Conservation (phyloP, 352 stramenopile species). For the Phytophthora idaei region DNA sequence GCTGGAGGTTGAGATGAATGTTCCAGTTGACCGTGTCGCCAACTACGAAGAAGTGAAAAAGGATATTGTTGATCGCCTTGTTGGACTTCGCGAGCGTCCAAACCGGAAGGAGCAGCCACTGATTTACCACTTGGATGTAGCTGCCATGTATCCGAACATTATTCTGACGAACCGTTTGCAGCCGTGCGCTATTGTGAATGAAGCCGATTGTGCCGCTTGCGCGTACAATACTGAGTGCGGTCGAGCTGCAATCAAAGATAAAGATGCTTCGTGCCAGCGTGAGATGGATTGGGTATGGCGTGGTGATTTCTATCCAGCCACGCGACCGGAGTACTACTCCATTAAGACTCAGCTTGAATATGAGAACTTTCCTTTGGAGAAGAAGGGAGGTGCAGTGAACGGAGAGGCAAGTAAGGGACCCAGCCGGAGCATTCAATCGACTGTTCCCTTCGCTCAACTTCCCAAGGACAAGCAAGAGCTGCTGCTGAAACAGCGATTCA, state of each 20-base stretch:
- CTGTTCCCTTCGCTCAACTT: constrained; percentile 72
- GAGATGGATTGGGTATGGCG: constrained; percentile 99
- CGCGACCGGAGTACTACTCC: constrained; percentile 94
- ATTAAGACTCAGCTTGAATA: constrained; percentile 96
- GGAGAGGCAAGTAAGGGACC: constrained; percentile 16
- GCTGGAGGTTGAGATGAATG: constrained; percentile 93
- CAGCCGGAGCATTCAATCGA: constrained; percentile 13
- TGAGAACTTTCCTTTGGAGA: constrained; percentile 76
- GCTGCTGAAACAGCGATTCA: constrained; percentile 84
- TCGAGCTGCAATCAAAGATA: constrained; percentile 69
- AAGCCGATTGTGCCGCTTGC: constrained; percentile 96
- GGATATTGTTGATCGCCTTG: constrained; percentile 94
- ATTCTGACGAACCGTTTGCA: constrained; percentile 99
- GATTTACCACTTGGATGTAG: constrained; percentile 99
- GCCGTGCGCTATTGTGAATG: constrained; percentile 96
- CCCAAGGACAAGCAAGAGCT: constrained; percentile 60
- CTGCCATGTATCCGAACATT: constrained; percentile 99
- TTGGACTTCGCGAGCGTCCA: constrained; percentile 94
- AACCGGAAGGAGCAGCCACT: constrained; percentile 91
- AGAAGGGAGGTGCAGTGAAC: constrained; percentile 13
- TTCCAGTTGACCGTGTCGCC: constrained; percentile 89
- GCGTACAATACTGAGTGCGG: constrained; percentile 91
- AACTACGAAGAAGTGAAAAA: constrained; percentile 89
- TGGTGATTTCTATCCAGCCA: constrained; percentile 95
- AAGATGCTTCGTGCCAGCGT: constrained; percentile 94